phyloP scores from a whole-genome alignment of 352 stramenopile species.

The Saprolegnia parasitica region DNA sequence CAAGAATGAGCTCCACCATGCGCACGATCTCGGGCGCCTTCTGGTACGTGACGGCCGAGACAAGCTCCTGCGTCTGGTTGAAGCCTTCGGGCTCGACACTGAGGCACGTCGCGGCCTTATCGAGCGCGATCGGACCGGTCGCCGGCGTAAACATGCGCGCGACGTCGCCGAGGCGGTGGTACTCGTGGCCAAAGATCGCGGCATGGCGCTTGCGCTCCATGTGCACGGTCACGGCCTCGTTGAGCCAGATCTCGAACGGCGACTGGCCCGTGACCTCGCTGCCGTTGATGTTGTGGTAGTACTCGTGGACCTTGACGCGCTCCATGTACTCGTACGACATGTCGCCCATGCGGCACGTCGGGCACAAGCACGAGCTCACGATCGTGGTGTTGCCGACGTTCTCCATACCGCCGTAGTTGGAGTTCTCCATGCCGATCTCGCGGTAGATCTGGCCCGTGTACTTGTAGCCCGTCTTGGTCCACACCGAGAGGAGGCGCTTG shows the following conservation, averaged over 20 bases:
- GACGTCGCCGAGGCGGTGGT: conserved; percentile 64
- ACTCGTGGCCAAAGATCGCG: conserved; percentile 63
- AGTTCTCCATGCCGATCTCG: conserved; percentile 81
- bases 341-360: conserved; percentile 71
- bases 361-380: conserved; percentile 63
- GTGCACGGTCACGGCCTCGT: conserved; percentile 75
- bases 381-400: conserved; percentile 82
- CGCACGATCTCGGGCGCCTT: conserved; percentile 76
- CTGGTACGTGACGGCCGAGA: conserved; percentile 72
- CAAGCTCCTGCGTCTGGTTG: conserved; percentile 75
- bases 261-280: conserved; percentile 75
- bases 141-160: conserved; percentile 68
- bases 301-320: conserved; percentile 77
- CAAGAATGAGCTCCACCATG: conserved; percentile 68
- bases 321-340: conserved; percentile 79
- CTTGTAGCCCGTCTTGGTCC: conserved; percentile 80
- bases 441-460: conserved; percentile 75
- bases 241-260: conserved; percentile 78
- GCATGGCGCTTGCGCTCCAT: conserved; percentile 68
- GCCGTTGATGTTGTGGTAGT: conserved; percentile 83
- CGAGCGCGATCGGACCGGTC: conserved; percentile 59
- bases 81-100: conserved; percentile 68
- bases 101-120: conserved; percentile 64
- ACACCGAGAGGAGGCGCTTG: conserved; percentile 56
- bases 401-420: conserved; percentile 77